Evolutionary conservation across 2,329 filamentous ascomycete species (phyloP), one percentile per base, ranked within the genome.

Genomic region (Hymenoscyphus infarciens): DNA sequence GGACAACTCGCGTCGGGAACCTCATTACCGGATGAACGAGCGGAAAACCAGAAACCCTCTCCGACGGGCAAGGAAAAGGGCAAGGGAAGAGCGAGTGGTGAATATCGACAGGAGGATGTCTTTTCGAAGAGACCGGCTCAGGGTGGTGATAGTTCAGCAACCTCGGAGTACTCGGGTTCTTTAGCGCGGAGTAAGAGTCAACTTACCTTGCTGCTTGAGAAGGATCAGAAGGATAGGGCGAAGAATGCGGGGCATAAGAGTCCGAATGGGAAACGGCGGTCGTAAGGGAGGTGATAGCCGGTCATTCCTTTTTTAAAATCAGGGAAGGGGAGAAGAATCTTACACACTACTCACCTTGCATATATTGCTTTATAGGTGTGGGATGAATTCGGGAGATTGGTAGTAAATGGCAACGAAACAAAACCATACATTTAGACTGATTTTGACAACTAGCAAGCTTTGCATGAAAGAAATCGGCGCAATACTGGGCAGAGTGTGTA

Each of bases 131-230:
- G 68, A 60, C 64, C 68, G 27, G 62, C 70, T 5, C 67, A 66
- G n/a, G 63, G 64, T 3, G 57, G 64, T 27, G 27, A 63, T 35
- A 35, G 57, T 52, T 39, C 61, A 25, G 22, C 62, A 11, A 33
- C 38, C 8, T 52, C 63, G 1, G 62, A 62, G 15, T 25, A 64
- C 8, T 77, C 15, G 74, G 79, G 29, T 74, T 74, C 15, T 76
- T 75, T 87, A 57, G 83, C 78, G n/a, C 77, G 83, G 62, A 82
- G 83, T n/a, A 85, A 81, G 72, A 87, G 84, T 68, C 83, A 87
- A 70, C 75, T 87, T 31, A 82, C 81, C 10, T 74, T 87, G 3
- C 75, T 87, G 1, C 75, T 87, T 22, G 82, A 85, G 67, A 79
- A 81, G 39, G 82, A 83, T 65, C 82, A 85, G 67, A 79, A 81